These are phyloP conservation scores for Rhodotorula diobovata DNA, from an alignment of 768 basidiomycete species.

Conservation along the genomic window DNA sequence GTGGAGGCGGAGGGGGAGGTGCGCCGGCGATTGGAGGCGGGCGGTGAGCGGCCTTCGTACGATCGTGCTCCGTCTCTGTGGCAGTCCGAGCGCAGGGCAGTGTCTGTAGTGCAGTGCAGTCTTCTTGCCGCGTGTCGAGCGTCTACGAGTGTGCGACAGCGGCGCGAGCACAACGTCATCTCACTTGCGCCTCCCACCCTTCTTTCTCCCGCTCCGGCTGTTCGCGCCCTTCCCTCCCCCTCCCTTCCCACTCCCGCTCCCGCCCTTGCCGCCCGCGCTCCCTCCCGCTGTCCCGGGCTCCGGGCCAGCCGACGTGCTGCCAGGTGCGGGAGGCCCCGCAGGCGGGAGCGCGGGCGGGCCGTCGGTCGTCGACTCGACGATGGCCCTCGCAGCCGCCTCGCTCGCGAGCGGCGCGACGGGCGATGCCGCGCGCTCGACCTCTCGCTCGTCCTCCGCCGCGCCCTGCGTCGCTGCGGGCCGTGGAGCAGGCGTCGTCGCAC, in stretches of 20 bases:
- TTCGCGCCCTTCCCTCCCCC: background rate
- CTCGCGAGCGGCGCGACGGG: background rate
- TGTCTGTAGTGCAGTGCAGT: background rate
- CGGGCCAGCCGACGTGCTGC: no score
- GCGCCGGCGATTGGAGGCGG: background rate
- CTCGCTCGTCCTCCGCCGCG: background rate
- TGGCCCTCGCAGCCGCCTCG: background rate
- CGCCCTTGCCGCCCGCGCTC: background rate
- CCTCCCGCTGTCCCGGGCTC: no score
- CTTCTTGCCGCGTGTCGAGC: background rate
- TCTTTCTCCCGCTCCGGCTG: background rate
- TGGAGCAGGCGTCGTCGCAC: background rate
- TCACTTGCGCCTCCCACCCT: background rate
- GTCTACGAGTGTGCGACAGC: background rate
- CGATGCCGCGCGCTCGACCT: background rate
- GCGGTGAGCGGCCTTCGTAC: background rate
- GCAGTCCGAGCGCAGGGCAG: no score
- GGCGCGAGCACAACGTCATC: background rate
- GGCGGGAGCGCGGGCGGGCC: background rate
- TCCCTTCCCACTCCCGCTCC: background rate
- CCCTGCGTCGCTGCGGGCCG: background rate
- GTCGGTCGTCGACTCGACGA: background rate
- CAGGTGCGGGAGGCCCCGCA: background rate
- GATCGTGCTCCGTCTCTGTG: no score
- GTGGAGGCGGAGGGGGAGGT: background rate